Conservation (phyloP, 1,139 yeast species). For the Debaryomycetaceae sp. region DNA sequence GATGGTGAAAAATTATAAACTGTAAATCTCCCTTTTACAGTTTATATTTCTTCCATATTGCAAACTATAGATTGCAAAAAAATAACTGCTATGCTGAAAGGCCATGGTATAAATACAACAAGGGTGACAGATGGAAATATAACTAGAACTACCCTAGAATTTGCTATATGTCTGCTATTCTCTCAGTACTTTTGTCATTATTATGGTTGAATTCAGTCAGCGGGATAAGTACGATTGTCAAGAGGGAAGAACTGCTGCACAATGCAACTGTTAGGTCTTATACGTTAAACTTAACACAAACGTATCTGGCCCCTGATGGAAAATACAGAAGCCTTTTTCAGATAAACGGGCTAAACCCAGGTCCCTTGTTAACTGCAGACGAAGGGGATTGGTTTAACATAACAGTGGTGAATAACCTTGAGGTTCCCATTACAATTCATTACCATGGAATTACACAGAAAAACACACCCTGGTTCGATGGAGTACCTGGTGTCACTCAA, state of each 20-base stretch:
- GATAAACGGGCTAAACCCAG: constrained; percentile 35
- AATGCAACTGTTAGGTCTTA: constrained; percentile 6
- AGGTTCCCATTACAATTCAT: constrained; percentile 38
- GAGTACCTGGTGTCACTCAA: constrained; percentile 44
- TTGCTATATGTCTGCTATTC: neutral
- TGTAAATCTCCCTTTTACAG: neutral
- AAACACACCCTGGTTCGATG: constrained; percentile 38
- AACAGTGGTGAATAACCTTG: constrained; percentile 22
- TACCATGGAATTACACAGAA: constrained; percentile 46
- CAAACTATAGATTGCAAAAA: constrained; percentile 1
- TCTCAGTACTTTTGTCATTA: neutral
- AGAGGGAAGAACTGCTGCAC: constrained; percentile 1
- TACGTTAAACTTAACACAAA: constrained; percentile 11
- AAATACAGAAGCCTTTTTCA: constrained; percentile 13
- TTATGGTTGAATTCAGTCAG: neutral
- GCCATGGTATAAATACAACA: neutral
- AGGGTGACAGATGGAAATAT: neutral
- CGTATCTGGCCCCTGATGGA: constrained; percentile 16
- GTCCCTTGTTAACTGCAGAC: constrained; percentile 31
- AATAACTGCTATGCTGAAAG: neutral
- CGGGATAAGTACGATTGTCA: neutral
- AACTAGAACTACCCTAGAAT: too few relatives aligned
- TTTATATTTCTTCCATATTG: neutral
- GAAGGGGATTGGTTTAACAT: constrained; percentile 33
- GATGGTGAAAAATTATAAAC: neutral